Base-by-base conservation (phyloP, 495 filamentous ascomycete species). In the Xylaria flabelliformis region DNA sequence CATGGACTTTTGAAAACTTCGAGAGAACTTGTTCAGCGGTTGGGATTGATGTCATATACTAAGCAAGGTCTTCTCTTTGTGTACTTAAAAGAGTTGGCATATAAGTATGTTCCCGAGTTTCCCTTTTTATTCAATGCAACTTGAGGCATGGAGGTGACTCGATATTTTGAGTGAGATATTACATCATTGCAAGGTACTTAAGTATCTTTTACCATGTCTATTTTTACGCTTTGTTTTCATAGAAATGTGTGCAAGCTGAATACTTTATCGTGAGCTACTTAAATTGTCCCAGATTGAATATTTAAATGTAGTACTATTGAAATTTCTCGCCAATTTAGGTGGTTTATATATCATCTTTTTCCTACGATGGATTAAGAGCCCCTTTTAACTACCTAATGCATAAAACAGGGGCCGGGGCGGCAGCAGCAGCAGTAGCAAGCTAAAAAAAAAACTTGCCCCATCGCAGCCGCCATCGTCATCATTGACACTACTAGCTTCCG, bases 401-500 rank as follows among this genome's bases (percentile, higher is more conserved):
- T 32, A 26, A 26, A 10, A 32, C 24, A 61, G 32, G 17, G 29
- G 29, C 17, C 58, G 13, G 32, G 58, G 32, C 17, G 8, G 13
- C 56, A 59, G 56, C 53, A n/a, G n/a, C n/a, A n/a, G n/a, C n/a
- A n/a, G n/a, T 19, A 62, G 58, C 32, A n/a, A 41, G 58, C 36
- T 42, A 21, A 36, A 59, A n/a, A 24, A 21, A 61, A 39, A 63
- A 21, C 39, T 34, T 56, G 32, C 32, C 65, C 65, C 65, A 44
- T 67, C n/a, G 70, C 34, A 41, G 42, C 63, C 70, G 59, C 61
- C 55, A 56, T 72, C 64, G 65, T 65, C 70, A 67, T 72, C 70
- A 65, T 65, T 34, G 39, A 72, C 24, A 24, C 61, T 53, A 59
- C 34, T 56, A 67, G 50, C 50, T 67, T 24, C 34, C 29, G 44